A percentile compares a stretch with the other conserved stretches of the same genome.
Evolutionary conservation across 108 stramenopile genomes (phyloP).

Genomic region (Discostella stelligeroides): DNA sequence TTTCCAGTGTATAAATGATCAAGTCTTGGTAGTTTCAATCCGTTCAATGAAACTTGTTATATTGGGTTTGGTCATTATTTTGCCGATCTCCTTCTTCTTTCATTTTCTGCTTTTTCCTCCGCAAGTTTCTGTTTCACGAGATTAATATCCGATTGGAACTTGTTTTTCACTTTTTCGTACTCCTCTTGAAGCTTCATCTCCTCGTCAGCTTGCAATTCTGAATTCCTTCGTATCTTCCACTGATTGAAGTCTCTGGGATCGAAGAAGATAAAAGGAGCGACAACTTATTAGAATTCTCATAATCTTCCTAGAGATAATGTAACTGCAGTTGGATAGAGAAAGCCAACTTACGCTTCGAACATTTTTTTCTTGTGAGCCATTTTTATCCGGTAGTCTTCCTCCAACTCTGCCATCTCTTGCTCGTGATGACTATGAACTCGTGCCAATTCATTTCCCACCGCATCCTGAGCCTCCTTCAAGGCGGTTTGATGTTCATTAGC

Average conservation of each 20-base stretch:
- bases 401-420: conserved; percentile 17
- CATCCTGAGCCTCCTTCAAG: conserved; percentile 9
- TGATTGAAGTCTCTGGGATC: conserved; percentile 26
- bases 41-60: no score
- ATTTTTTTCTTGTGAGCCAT: conserved; percentile 10
- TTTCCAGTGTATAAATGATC: no score
- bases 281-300: background rate
- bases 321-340: background rate
- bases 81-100: background rate
- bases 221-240: conserved; percentile 28
- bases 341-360: conserved; percentile 9
- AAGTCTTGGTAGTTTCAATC: no score
- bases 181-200: conserved; percentile 16
- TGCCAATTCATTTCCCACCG: conserved; percentile 9
- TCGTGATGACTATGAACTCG: conserved; percentile 7
- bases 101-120: conserved; percentile 24
- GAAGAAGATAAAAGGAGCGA: background rate
- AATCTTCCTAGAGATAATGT: background rate
- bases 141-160: conserved; percentile 32
- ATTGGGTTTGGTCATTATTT: no score
- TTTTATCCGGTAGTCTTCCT: conserved; percentile 19
- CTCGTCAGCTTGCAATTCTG: conserved; percentile 10
- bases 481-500: conserved; percentile 20
- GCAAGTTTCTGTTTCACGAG: conserved; percentile 21
- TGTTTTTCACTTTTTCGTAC: conserved; percentile 15